Percentiles rank a stretch among this genome's conserved stretches.
phyloP scores from a whole-genome alignment of 148 eudicot genomes.

The Amaranthus palmeri region DNA sequence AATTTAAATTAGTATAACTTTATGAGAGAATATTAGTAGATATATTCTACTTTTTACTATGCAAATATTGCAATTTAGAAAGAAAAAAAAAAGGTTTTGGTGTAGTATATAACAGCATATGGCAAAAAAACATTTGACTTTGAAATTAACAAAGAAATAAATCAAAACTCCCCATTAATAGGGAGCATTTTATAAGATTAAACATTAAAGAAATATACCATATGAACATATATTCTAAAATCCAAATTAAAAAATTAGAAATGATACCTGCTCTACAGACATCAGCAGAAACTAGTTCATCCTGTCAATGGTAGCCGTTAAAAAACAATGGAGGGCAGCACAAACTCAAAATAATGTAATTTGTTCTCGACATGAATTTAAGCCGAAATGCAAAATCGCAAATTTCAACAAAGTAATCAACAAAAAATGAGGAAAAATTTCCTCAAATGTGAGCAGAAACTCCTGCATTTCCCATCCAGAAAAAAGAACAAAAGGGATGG shows the following conservation, averaged over 20 bases:
- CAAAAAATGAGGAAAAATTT: neutral
- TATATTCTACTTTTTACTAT: too few species aligned
- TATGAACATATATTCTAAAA: neutral
- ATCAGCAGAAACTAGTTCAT: neutral
- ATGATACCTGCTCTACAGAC: neutral
- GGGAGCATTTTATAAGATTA: too few species aligned
- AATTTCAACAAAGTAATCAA: neutral
- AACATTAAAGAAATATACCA: too few species aligned
- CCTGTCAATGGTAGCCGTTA: neutral
- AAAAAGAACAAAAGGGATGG: slow-evolving; percentile 4
- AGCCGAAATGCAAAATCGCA: neutral
- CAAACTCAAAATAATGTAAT: neutral
- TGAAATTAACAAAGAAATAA: too few species aligned
- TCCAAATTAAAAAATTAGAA: neutral
- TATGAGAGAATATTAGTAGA: too few species aligned
- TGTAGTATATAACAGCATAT: too few species aligned
- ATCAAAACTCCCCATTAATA: too few species aligned
- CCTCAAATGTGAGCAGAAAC: slow-evolving; percentile 2
- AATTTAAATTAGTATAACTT: too few species aligned
- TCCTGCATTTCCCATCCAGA: slow-evolving; percentile 10
- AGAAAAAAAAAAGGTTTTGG: too few species aligned
- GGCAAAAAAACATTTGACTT: too few species aligned
- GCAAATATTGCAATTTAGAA: too few species aligned
- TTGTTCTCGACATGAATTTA: neutral
- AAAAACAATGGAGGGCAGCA: neutral